These are phyloP conservation scores for Apiospora phragmitis DNA, from an alignment of 2,329 filamentous ascomycete genomes.

Conservation along the genomic window DNA sequence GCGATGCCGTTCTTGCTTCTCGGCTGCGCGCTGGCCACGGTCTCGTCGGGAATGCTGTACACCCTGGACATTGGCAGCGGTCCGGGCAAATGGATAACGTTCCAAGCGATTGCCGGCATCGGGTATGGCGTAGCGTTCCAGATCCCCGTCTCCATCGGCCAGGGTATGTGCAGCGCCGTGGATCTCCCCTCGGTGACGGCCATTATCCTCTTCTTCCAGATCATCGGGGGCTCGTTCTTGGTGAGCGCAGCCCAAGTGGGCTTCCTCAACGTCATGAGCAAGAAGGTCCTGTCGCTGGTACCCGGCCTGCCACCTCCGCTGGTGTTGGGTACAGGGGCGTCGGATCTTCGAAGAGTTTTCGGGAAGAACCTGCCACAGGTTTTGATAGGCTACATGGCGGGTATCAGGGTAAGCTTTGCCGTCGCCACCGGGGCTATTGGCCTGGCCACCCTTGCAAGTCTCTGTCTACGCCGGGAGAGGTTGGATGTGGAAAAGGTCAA, in stretches of 20 bases:
- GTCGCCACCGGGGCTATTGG: not conserved
- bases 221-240: not conserved
- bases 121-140: not conserved
- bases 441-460: not conserved
- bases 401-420: not conserved
- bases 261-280: constrained; percentile 1
- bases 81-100: constrained; percentile 10
- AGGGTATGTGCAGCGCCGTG: not conserved
- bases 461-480: not conserved
- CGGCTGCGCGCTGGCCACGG: not conserved
- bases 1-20: not conserved
- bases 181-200: constrained; percentile 8
- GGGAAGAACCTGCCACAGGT: not conserved
- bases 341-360: not conserved
- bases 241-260: not conserved
- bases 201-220: constrained; percentile 11
- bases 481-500: not conserved
- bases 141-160: constrained; percentile 1
- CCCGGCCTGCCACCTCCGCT: not conserved
- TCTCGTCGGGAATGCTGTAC: constrained; percentile 2
- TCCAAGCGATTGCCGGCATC: not conserved
- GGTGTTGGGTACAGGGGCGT: not conserved
- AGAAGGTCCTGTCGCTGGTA: not conserved
- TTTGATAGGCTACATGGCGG: not conserved
- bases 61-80: not conserved